Evolutionary conservation across 768 basidiomycete genomes (phyloP).

Genomic region (Trametes elegans): DNA sequence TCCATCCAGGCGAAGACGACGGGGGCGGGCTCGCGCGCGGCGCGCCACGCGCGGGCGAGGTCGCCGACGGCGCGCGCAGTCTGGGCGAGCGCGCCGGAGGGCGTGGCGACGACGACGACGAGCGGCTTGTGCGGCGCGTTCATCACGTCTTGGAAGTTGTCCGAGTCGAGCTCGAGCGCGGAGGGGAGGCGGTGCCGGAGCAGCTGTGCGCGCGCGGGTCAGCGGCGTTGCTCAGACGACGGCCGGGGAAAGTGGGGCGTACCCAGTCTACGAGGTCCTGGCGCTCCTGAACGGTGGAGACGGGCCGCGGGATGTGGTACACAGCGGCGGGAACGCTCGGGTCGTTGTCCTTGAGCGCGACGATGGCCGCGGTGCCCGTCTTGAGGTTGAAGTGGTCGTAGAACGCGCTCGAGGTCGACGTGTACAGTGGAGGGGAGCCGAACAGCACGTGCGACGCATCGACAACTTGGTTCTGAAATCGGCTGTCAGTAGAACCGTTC

Average conservation of each 20-base stretch:
- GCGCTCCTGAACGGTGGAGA: conserved; percentile 2
- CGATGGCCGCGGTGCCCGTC: conserved; percentile 42
- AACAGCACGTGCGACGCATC: conserved; percentile 52
- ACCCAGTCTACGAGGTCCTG: conserved; percentile 24
- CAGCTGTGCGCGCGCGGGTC: conserved; percentile 9
- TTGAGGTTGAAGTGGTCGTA: conserved; percentile 32
- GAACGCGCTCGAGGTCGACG: conserved; percentile 35
- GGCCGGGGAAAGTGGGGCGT: background rate
- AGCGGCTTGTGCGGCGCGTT: conserved; percentile 70
- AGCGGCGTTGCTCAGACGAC: background rate
- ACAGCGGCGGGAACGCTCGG: conserved; percentile 42
- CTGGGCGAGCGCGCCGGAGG: conserved; percentile 23
- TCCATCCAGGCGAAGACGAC: conserved; percentile 94
- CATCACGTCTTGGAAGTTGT: conserved; percentile 86
- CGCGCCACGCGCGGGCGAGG: conserved; percentile 53
- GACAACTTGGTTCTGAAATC: conserved; percentile 48
- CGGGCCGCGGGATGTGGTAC: conserved; percentile 27
- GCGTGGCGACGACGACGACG: conserved; percentile 70
- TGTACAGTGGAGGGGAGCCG: conserved; percentile 48
- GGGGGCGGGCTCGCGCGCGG: conserved; percentile 36
- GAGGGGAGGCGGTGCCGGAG: conserved; percentile 66
- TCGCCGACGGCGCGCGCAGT: conserved; percentile 50
- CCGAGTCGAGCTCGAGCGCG: conserved; percentile 68
- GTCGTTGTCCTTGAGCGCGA: conserved; percentile 67
- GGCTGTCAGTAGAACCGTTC: conserved; percentile 1